Evolutionary conservation across 2,329 filamentous ascomycete genomes (phyloP).

Genomic region (Gyromitra esculenta): DNA sequence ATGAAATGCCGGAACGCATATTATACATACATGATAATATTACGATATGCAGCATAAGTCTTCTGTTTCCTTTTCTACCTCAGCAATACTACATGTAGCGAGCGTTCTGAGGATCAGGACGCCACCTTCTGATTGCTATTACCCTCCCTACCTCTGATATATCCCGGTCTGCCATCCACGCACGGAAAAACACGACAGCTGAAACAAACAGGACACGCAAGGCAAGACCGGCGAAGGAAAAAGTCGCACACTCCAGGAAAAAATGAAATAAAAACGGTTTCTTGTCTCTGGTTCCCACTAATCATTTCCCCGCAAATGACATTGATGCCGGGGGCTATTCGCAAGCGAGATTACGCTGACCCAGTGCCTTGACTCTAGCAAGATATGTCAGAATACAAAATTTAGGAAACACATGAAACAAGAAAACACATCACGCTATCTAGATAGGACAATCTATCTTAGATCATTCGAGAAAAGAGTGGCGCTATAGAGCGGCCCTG

Average conservation of each 20-base stretch:
- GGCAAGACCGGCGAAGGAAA: constrained; percentile 22
- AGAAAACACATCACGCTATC: neutral
- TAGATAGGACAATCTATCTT: constrained; percentile 11
- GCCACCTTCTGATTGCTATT: constrained; percentile 21
- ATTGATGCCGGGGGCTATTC: constrained; percentile 3
- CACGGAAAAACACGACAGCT: constrained; percentile 49
- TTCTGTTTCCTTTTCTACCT: constrained; percentile 27
- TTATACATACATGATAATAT: constrained; percentile 30
- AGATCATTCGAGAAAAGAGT: neutral
- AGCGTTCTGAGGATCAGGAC: constrained; percentile 8
- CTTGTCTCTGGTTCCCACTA: constrained; percentile 19
- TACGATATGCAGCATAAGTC: constrained; percentile 32
- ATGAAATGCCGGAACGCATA: constrained; percentile 40
- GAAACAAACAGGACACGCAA: constrained; percentile 40
- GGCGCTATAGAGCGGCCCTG: neutral
- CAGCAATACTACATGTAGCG: neutral
- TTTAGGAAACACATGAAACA: constrained; percentile 12
- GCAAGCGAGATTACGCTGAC: constrained; percentile 40
- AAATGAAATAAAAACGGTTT: constrained; percentile 10
- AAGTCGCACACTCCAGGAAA: constrained; percentile 7
- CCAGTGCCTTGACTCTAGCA: constrained; percentile 19
- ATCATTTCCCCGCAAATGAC: constrained; percentile 44
- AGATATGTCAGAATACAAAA: neutral
- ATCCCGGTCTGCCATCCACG: constrained; percentile 34
- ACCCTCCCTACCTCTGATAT: constrained; percentile 22